Percentiles rank a stretch among this genome's conserved stretches.
These are phyloP conservation scores for Phylloporus sp. DNA, from an alignment of 768 basidiomycete genomes.

Conservation along the genomic window DNA sequence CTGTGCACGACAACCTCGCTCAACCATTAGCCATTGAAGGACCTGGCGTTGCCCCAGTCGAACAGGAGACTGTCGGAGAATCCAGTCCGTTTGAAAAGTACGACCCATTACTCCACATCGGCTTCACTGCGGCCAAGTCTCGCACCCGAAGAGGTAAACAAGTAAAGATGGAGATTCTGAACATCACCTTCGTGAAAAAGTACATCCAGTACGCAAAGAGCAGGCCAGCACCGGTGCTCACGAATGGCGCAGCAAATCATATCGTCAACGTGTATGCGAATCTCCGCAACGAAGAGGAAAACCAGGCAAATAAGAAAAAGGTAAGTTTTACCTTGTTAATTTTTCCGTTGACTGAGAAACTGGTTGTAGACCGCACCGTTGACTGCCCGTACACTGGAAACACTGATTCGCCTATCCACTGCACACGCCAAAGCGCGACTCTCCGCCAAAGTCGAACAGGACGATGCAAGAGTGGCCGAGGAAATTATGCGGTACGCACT, in stretches of 20 bases:
- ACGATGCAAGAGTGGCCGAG: slow-evolving; percentile 88
- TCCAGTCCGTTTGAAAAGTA: slow-evolving; percentile 90
- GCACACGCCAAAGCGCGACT: slow-evolving; percentile 96
- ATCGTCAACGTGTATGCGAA: slow-evolving; percentile 91
- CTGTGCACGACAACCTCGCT: slow-evolving; percentile 78
- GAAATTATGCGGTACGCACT: slow-evolving; percentile 95
- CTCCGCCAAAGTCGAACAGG: slow-evolving; percentile 76
- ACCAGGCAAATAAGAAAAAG: slow-evolving; percentile 79
- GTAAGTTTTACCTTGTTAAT: slow-evolving; percentile 33
- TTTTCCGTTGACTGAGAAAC: slow-evolving; percentile 10
- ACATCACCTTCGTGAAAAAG: slow-evolving; percentile 94
- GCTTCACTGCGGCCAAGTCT: slow-evolving; percentile 49
- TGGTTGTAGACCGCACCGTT: slow-evolving; percentile 82
- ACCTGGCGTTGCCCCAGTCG: slow-evolving; percentile 43
- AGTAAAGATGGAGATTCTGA: slow-evolving; percentile 75
- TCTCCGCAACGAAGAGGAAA: slow-evolving; percentile 88
- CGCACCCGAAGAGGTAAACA: slow-evolving; percentile 60
- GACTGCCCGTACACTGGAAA: slow-evolving; percentile 97
- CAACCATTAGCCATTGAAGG: slow-evolving; percentile 89
- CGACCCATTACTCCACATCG: slow-evolving; percentile 91
- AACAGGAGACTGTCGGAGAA: slow-evolving; percentile 36
- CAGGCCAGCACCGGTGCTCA: slow-evolving; percentile 78
- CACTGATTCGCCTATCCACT: slow-evolving; percentile 94
- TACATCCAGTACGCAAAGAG: slow-evolving; percentile 97
- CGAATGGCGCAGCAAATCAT: slow-evolving; percentile 90